phyloP scores from a whole-genome alignment of 139 green algal genomes.

The Gonium pectorale region DNA sequence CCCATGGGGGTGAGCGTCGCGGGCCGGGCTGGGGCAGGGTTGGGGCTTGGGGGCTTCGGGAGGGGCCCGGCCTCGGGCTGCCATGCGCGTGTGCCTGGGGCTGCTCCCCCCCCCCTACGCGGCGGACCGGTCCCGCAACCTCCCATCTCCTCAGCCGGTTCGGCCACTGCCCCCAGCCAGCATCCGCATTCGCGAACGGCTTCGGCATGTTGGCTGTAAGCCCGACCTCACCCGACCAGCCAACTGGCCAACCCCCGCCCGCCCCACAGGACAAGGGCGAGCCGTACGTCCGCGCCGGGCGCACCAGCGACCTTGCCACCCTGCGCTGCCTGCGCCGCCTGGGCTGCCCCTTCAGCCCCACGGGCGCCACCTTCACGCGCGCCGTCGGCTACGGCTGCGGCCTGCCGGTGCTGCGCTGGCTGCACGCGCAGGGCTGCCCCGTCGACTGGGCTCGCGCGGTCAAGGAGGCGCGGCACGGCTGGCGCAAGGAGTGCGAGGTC shows the following conservation, averaged over 20 bases:
- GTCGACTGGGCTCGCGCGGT: too few species aligned
- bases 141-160: not conserved
- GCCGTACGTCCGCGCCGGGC: not conserved
- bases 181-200: not conserved
- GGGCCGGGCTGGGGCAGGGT: not conserved
- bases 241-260: not conserved
- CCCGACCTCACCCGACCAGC: not conserved
- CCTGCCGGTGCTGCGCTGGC: not conserved
- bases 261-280: not conserved
- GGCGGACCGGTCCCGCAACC: too few species aligned
- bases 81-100: too few species aligned
- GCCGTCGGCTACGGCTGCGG: not conserved
- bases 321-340: conserved; percentile 18
- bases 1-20: not conserved
- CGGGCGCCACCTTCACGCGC: not conserved
- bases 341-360: not conserved
- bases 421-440: not conserved
- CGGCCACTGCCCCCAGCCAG: not conserved
- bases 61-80: too few species aligned
- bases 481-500: too few species aligned
- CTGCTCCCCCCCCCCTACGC: too few species aligned
- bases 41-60: too few species aligned
- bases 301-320: not conserved
- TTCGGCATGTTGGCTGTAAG: not conserved
- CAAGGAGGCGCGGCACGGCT: too few species aligned